These are phyloP conservation scores for Spiraea crenata DNA, from an alignment of 331 rosid genomes.

Conservation along the genomic window DNA sequence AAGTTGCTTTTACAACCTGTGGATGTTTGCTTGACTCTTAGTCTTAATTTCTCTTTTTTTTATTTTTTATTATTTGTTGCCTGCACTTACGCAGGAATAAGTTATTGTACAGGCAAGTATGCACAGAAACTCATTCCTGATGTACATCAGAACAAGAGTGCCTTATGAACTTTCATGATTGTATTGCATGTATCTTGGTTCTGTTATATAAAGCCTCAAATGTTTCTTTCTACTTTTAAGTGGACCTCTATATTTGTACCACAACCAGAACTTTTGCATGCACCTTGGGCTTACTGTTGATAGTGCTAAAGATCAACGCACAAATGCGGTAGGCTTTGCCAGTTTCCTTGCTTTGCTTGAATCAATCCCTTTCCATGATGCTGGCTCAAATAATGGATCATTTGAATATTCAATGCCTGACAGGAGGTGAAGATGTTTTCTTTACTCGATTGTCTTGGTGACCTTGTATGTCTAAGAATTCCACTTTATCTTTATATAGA, in stretches of 20 bases:
- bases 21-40: neutral
- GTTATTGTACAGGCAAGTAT: neutral
- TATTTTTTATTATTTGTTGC: neutral
- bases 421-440: slow-evolving; percentile 49
- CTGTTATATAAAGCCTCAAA: slow-evolving; percentile 11
- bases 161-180: neutral
- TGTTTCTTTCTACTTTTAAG: slow-evolving; percentile 38
- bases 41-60: no score
- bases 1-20: slow-evolving; percentile 9
- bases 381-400: slow-evolving; percentile 57
- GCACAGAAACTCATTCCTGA: neutral
- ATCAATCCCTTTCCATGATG: slow-evolving; percentile 83
- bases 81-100: neutral
- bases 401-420: slow-evolving; percentile 68
- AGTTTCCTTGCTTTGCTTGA: slow-evolving; percentile 82
- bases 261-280: slow-evolving; percentile 66
- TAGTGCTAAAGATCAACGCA: slow-evolving; percentile 67
- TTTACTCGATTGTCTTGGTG: slow-evolving; percentile 3
- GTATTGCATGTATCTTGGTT: slow-evolving; percentile 17
- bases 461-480: neutral
- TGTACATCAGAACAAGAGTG: neutral
- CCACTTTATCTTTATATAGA: neutral
- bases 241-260: slow-evolving; percentile 65
- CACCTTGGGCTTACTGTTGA: slow-evolving; percentile 51
- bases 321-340: slow-evolving; percentile 78